Evolutionary conservation across 2,329 filamentous ascomycete species (phyloP), one percentile per base, ranked within the genome.

Genomic region (Colletotrichum tropicicola): DNA sequence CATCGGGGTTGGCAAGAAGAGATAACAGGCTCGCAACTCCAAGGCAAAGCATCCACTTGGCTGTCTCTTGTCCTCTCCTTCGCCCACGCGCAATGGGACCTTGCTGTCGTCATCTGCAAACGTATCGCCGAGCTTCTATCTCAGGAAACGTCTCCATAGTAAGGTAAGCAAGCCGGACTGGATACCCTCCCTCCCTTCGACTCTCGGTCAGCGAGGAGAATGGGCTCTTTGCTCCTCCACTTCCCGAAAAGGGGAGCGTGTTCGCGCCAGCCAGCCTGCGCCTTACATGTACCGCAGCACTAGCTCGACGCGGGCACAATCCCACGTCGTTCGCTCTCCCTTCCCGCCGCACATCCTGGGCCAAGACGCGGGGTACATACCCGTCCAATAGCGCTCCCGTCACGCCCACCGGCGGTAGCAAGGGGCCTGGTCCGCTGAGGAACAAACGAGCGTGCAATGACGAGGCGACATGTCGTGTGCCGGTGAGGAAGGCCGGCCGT

Each of bases 321-420:
- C 43, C 48, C 43, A 44, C 27, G 27, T 41, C 28, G 15, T 57
- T 39, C 19, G 21, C 39, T 41, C 43, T 54, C 30, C 48, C 19
- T 19, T 53, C 49, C 47, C 44, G 59, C 23, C 37, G 35, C 35
- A 19, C 37, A 44, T 28, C 30, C 48, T 28, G 25, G 57, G 37
- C 61, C 49, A 65, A 55, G 57, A 61, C 44, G 61, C 49, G 61
- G 61, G 61, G 61, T 65, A 65, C 61, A 65, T 65, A 65, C 61
- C 61, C 61, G 61, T 45, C 61, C 61, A 61, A 61, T 65, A 65
- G 61, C 61, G 61, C 61, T 65, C 61, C 61, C 57, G 61, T 51
- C 44, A 45, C 28, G 15, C 19, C 32, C 55, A 51, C 37, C 43
- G 44, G 44, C 28, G 30, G 43, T 55, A 45, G 13, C 56, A 55